Evolutionary conservation across 441 rosid species (phyloP), one percentile per base, ranked within the genome.

Genomic region (Gossypium armourianum): DNA sequence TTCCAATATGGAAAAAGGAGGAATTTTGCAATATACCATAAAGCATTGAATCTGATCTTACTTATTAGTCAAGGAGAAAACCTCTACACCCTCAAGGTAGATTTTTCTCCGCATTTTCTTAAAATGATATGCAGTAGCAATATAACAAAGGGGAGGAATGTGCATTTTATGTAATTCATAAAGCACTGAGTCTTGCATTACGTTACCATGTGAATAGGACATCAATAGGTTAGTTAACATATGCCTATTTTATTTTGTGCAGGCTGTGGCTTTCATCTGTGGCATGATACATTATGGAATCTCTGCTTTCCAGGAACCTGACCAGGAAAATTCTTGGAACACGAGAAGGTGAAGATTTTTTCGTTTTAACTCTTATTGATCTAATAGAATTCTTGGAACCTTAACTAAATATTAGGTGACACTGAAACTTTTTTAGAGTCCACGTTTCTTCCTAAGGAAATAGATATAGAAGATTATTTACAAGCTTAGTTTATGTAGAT

Each of bases 221-320:
- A 29, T 61, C 10, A 29, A 8, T 61, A 61, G 9, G 6, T 16
- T 20, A 15, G 7, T 36, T 55, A 17, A 32, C 16, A n/a, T 67
- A 43, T 17, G 15, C 53, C 45, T 45, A 57, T 63, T 77, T 69
- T 12, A 67, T 72, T 71, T 67, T 13, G 76, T 79, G 83, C 88
- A 93, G 98, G 82, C 85, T 52, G 93, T 93, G 76, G 97, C 98
- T 75, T 91, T 87, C 81, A 74, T 87, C 54, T 88, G 86, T 59
- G 96, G 96, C 72, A 64, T 85, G 60, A 26, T 86, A 67, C 88
- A 84, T 76, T 84, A 83, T 24, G 87, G 80, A 23, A 64, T 86
- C 70, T 85, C 79, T 73, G 71, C 77, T 69, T 79, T 80, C 62
- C 78, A 70, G 40, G 83, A 71, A 13, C 62, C 86, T 49, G 83